Evolutionary conservation across 345 rosid species (phyloP).

Genomic region (Rhodomyrtus tomentosa): DNA sequence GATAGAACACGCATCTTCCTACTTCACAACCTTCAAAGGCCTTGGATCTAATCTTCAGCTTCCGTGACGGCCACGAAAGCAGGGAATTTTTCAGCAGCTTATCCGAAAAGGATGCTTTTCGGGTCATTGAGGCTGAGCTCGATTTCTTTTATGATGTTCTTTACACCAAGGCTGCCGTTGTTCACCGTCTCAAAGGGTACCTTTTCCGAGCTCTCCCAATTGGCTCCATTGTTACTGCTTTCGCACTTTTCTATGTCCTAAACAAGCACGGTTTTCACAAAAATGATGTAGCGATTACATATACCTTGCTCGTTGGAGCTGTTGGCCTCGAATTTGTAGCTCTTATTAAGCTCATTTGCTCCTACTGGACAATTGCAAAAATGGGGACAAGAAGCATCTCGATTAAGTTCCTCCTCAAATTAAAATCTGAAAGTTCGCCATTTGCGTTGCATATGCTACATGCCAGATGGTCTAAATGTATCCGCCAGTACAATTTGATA

Average conservation of each 20-base stretch:
- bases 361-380: background rate
- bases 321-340: background rate
- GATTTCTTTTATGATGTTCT: background rate
- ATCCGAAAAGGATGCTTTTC: background rate
- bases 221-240: background rate
- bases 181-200: background rate
- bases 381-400: background rate
- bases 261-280: background rate
- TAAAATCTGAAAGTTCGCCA: background rate
- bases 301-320: background rate
- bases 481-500: background rate
- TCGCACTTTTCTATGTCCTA: background rate
- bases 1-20: constrained; percentile 16
- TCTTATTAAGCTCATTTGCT: background rate
- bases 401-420: background rate
- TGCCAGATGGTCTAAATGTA: background rate
- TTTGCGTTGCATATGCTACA: background rate
- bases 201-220: background rate
- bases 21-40: constrained; percentile 27
- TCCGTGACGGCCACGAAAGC: background rate
- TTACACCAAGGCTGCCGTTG: background rate
- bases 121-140: background rate
- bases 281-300: background rate
- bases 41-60: background rate
- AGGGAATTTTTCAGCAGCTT: background rate